phyloP scores from a whole-genome alignment of 2,329 filamentous ascomycete species.

The Fusarium sp. region DNA sequence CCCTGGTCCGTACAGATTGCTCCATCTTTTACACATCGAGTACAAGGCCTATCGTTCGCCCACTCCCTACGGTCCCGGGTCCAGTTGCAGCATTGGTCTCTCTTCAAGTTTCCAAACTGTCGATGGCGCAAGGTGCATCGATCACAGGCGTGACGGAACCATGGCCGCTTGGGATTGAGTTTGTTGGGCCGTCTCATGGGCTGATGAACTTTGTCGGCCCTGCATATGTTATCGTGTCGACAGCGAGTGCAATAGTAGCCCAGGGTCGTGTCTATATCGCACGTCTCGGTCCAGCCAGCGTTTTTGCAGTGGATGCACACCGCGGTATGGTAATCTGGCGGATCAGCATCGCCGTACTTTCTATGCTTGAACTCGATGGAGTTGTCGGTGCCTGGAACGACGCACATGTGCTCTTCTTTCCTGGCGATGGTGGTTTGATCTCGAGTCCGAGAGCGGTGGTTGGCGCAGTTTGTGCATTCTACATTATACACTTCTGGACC shows the following conservation, averaged over 20 bases:
- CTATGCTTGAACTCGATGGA: conserved; percentile 13
- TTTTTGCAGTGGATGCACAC: conserved; percentile 9
- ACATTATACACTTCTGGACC: not conserved
- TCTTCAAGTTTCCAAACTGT: not conserved
- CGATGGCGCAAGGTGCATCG: conserved; percentile 14
- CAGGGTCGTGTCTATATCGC: conserved; percentile 32
- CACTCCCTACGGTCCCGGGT: conserved; percentile 24
- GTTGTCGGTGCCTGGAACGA: not conserved
- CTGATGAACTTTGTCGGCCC: not conserved
- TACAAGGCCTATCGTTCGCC: conserved; percentile 8
- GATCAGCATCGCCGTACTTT: conserved; percentile 25
- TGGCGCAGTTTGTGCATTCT: conserved; percentile 37
- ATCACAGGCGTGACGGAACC: conserved; percentile 39
- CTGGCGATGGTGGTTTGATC: not conserved
- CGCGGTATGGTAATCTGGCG: not conserved
- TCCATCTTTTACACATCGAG: conserved; percentile 8
- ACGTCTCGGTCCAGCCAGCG: not conserved
- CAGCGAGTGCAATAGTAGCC: conserved; percentile 33
- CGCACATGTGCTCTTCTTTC: conserved; percentile 9
- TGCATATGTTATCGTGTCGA: not conserved
- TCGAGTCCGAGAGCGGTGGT: conserved; percentile 23
- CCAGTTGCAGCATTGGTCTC: conserved; percentile 23
- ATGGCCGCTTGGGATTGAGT: conserved; percentile 5
- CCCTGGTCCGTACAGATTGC: conserved; percentile 16
- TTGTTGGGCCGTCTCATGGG: conserved; percentile 11